A percentile compares a stretch with the other conserved stretches of the same genome.
These are phyloP conservation scores for Leccinum broughii DNA, from an alignment of 768 basidiomycete species.

Conservation along the genomic window DNA sequence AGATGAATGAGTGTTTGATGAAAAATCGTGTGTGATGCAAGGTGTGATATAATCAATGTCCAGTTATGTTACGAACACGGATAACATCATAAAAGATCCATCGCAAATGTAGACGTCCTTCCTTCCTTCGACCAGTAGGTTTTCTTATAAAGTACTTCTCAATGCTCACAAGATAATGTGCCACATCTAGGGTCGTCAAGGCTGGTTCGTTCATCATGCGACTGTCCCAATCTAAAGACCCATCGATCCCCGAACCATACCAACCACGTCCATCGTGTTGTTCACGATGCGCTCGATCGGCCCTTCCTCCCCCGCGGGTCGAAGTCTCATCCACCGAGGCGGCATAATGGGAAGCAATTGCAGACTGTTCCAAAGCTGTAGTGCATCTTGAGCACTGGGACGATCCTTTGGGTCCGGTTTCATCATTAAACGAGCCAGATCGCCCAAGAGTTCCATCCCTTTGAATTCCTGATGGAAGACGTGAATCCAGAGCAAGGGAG, in stretches of 20 bases:
- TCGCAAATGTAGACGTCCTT: too few species aligned
- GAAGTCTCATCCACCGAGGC: conserved; percentile 13
- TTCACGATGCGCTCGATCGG: conserved; percentile 17
- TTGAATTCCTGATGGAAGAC: conserved; percentile 8
- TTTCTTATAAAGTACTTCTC: not conserved
- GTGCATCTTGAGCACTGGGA: not conserved
- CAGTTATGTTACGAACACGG: too few species aligned
- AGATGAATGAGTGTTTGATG: too few species aligned
- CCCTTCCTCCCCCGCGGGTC: conserved; percentile 5
- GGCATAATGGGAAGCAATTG: not conserved
- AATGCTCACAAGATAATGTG: not conserved
- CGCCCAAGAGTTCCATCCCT: not conserved
- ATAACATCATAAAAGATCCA: too few species aligned
- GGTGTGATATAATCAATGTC: too few species aligned
- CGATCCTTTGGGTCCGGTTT: conserved; percentile 8
- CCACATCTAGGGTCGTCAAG: too few species aligned
- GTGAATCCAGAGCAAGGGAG: not conserved
- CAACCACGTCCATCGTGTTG: conserved; percentile 13
- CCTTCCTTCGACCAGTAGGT: too few species aligned
- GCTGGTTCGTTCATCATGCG: too few species aligned
- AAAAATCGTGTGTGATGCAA: too few species aligned
- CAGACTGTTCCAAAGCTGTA: conserved; percentile 12
- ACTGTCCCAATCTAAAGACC: not conserved
- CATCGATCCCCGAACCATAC: conserved; percentile 11
- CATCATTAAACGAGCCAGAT: conserved; percentile 7